Conservation (phyloP, 1,284 basidiomycete species). For the Apiotrichum sp. region DNA sequence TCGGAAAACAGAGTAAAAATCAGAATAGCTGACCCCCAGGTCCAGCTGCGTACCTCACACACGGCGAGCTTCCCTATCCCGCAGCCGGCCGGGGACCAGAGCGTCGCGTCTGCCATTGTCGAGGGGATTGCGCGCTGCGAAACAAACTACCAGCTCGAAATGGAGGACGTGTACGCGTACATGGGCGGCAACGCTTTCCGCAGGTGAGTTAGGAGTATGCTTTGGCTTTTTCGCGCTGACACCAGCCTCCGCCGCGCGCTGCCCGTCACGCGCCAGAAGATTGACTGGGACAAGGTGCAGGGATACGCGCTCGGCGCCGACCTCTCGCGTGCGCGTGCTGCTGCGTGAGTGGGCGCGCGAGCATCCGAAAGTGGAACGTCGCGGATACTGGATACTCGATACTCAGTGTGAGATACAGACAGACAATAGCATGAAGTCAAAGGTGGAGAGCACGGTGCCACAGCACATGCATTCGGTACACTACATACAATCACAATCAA, state of each 20-base stretch:
- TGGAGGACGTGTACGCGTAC: conserved; percentile 73
- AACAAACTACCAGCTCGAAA: conserved; percentile 68
- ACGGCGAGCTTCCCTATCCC: conserved; percentile 61
- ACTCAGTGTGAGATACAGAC: too few species aligned
- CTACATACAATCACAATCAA: too few species aligned
- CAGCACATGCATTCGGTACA: too few species aligned
- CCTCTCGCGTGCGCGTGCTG: conserved; percentile 51
- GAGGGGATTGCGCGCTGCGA: conserved; percentile 76
- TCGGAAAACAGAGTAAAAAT: not conserved
- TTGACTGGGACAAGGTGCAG: conserved; percentile 86
- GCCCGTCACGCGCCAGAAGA: conserved; percentile 83
- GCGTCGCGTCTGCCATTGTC: conserved; percentile 53
- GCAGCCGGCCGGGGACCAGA: conserved; percentile 53
- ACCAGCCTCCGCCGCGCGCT: conserved; percentile 70
- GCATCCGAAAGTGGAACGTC: too few species aligned
- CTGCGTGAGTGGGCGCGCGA: too few species aligned
- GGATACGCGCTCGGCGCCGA: conserved; percentile 83
- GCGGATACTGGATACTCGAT: too few species aligned
- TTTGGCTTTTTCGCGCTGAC: too few species aligned
- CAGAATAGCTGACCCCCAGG: conserved; percentile 50
- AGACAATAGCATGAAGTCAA: too few species aligned
- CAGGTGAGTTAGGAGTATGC: conserved; percentile 42
- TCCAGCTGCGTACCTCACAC: conserved; percentile 76
- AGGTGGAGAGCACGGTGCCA: too few species aligned
- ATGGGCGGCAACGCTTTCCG: conserved; percentile 90